phyloP scores from a whole-genome alignment of 345 rosid species.

The Salix suchowensis region DNA sequence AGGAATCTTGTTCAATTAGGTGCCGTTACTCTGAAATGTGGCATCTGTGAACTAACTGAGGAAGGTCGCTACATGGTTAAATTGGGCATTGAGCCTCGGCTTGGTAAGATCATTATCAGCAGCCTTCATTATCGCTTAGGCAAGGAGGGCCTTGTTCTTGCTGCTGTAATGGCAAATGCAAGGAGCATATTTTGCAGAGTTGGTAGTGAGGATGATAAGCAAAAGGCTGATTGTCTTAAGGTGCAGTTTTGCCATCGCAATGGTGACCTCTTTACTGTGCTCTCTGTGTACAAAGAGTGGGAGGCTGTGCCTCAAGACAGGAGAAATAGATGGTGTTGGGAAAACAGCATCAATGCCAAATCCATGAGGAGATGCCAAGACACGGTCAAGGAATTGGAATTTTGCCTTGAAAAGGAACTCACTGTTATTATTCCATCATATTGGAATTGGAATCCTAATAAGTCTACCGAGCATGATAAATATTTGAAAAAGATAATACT shows the following conservation, averaged over 20 bases:
- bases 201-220: slow-evolving; percentile 62
- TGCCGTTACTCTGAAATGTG: slow-evolving; percentile 45
- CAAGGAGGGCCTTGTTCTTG: slow-evolving; percentile 85
- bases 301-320: slow-evolving; percentile 40
- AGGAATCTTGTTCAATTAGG: slow-evolving; percentile 75
- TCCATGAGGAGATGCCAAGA: slow-evolving; percentile 87
- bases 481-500: slow-evolving; percentile 59
- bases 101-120: slow-evolving; percentile 68
- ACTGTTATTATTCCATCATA: slow-evolving; percentile 44
- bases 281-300: slow-evolving; percentile 82
- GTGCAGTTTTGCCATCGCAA: slow-evolving; percentile 70
- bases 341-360: slow-evolving; percentile 86
- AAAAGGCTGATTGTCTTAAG: slow-evolving; percentile 73
- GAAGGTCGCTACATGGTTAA: slow-evolving; percentile 65
- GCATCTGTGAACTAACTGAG: slow-evolving; percentile 48
- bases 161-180: slow-evolving; percentile 83
- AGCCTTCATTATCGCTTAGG: slow-evolving; percentile 50
- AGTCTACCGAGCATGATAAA: slow-evolving; percentile 36
- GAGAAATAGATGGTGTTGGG: slow-evolving; percentile 89
- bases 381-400: slow-evolving; percentile 63
- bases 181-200: slow-evolving; percentile 88
- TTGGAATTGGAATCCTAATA: slow-evolving; percentile 67
- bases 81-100: slow-evolving; percentile 87
- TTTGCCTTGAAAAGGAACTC: slow-evolving; percentile 63
- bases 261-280: slow-evolving; percentile 86